Conservation (phyloP, 345 rosid species). For the Diplotaxis tenuifolia region DNA sequence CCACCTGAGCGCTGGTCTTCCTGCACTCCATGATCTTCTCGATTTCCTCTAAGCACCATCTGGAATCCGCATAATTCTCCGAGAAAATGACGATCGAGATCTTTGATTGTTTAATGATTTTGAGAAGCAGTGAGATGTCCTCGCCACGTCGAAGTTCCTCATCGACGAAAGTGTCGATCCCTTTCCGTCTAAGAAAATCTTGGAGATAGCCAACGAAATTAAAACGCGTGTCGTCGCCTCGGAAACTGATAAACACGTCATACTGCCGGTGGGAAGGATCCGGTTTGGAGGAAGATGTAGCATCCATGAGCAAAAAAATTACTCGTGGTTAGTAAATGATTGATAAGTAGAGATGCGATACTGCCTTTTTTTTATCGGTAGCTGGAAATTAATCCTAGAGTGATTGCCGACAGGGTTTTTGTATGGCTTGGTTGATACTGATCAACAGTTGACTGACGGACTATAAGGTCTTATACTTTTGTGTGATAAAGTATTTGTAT, state of each 20-base stretch:
- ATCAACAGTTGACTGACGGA: too few relatives aligned
- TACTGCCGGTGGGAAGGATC: slow-evolving; percentile 26
- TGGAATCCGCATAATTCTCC: slow-evolving; percentile 19
- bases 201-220: slow-evolving; percentile 24
- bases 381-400: too few relatives aligned
- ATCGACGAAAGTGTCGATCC: slow-evolving; percentile 33
- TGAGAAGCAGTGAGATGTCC: slow-evolving; percentile 2
- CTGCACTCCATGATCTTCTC: slow-evolving; percentile 25
- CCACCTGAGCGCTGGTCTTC: slow-evolving; percentile 1
- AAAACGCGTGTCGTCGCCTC: slow-evolving; percentile 35
- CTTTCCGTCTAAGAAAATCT: slow-evolving; percentile 25
- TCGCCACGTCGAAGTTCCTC: slow-evolving; percentile 26
- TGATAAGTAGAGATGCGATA: too few relatives aligned
- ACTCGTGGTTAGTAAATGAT: too few relatives aligned
- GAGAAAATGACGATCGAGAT: slow-evolving; percentile 33
- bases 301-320: too few relatives aligned
- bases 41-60: slow-evolving; percentile 38
- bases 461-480: too few relatives aligned
- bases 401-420: too few relatives aligned
- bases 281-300: background rate
- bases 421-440: too few relatives aligned
- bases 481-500: too few relatives aligned
- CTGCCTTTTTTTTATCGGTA: too few relatives aligned
- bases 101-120: slow-evolving; percentile 28
- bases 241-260: slow-evolving; percentile 39